Percentiles rank a stretch among this genome's conserved stretches.
Evolutionary conservation across 306 rosid genomes (phyloP).

Genomic region (Pterocarpus macrocarpus): DNA sequence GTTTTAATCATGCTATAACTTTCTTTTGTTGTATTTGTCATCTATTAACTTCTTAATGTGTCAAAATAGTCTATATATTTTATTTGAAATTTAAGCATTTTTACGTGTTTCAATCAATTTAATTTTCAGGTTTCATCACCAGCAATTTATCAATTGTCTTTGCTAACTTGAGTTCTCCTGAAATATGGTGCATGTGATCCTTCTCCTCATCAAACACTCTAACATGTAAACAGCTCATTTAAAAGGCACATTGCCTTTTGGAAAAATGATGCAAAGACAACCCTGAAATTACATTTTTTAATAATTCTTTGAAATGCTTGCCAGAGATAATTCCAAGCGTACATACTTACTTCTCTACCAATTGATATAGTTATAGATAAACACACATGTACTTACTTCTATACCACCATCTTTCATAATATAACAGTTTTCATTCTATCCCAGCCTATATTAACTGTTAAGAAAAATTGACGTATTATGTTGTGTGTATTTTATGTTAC

Average conservation of each 20-base stretch:
- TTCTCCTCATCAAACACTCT: not conserved
- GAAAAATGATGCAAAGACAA: not conserved
- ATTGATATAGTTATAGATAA: not conserved
- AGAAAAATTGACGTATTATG: not conserved
- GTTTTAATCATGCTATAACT: conserved; percentile 35
- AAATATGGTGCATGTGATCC: not conserved
- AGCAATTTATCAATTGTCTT: not conserved
- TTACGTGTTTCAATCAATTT: not conserved
- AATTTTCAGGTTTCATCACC: not conserved
- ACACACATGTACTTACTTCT: not conserved
- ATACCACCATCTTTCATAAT: not conserved
- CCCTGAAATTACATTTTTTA: not conserved
- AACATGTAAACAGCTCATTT: not conserved
- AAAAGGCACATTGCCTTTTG: not conserved
- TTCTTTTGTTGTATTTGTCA: conserved; percentile 23
- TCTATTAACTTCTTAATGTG: conserved; percentile 21
- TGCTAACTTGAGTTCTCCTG: not conserved
- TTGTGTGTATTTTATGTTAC: not conserved
- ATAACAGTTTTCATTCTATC: not conserved
- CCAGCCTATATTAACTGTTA: not conserved
- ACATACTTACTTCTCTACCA: not conserved
- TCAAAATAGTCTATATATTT: conserved; percentile 16
- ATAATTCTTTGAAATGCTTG: conserved; percentile 1
- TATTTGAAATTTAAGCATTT: conserved; percentile 22
- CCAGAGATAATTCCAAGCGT: not conserved